A percentile compares a stretch with the other conserved stretches of the same genome.
phyloP scores from a whole-genome alignment of 208 protist genomes.

The Crithidia brevicula region DNA sequence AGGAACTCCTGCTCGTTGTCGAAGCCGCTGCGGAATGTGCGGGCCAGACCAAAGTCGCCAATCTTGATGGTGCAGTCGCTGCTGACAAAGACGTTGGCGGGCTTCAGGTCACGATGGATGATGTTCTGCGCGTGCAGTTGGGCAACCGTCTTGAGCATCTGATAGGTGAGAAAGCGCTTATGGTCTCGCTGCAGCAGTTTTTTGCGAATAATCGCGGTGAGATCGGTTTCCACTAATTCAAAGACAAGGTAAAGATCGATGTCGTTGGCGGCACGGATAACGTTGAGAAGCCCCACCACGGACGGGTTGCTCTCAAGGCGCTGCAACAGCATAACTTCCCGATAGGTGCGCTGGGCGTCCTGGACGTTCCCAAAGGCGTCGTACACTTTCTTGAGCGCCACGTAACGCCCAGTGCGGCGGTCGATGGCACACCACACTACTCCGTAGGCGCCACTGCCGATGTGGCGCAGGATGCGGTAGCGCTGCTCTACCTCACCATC shows the following conservation, averaged over 20 bases:
- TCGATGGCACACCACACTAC: slow-evolving; percentile 96
- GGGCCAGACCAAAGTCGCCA: slow-evolving; percentile 98
- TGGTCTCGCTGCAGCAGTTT: slow-evolving; percentile 96
- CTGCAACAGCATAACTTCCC: slow-evolving; percentile 97
- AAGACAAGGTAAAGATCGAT: slow-evolving; percentile 98
- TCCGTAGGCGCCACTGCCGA: slow-evolving; percentile 96
- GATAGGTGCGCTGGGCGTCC: slow-evolving; percentile 95
- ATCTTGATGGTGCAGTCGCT: slow-evolving; percentile 95
- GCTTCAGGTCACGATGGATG: slow-evolving; percentile 95
- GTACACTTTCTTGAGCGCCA: slow-evolving; percentile 98
- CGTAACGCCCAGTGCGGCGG: slow-evolving; percentile 70
- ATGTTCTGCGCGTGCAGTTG: slow-evolving; percentile 92
- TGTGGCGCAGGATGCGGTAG: slow-evolving; percentile 94
- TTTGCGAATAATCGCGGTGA: slow-evolving; percentile 94
- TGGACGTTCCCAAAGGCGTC: slow-evolving; percentile 96
- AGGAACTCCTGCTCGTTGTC: slow-evolving; percentile 51
- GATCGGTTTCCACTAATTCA: slow-evolving; percentile 95
- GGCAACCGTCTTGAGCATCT: slow-evolving; percentile 94
- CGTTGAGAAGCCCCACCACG: slow-evolving; percentile 94
- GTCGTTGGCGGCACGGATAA: slow-evolving; percentile 97
- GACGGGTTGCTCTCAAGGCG: slow-evolving; percentile 77
- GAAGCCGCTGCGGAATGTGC: slow-evolving; percentile 64
- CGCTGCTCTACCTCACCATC: slow-evolving; percentile 93
- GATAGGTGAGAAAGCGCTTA: slow-evolving; percentile 95
- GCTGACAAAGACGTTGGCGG: slow-evolving; percentile 93